Evolutionary conservation across 1,139 yeast species (phyloP), one percentile per base, ranked within the genome.

Genomic region (Candida sojae): DNA sequence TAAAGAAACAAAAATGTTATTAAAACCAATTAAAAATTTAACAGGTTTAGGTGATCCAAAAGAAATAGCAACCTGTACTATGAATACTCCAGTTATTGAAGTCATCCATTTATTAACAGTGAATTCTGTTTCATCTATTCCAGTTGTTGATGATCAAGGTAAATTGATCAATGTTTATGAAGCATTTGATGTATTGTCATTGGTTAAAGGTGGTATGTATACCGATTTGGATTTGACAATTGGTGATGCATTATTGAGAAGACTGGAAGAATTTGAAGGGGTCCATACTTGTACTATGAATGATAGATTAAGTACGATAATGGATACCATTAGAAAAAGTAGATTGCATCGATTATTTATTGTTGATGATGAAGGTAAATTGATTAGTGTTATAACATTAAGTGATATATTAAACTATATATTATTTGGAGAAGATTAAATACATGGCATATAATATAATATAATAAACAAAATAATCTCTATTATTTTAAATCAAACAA

Each of bases 181-280:
- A 69, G 96, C 97, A 0, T 96, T 91, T 39, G 99, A 95, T 67
- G 96, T 93, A 6, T 77, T 95, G 57, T 90, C 96, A 0, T 75
- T 95, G 59, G 92, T 93, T 50, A 93, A 92, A 66, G 97, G 97
- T 38, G 98, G 98, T 2, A 86, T 90, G 62, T 91, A 92, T 62
- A 89, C 92, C 37, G 99, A 93, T 66, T 74, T 93, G 55, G 88
- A 92, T 42, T 74, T 95, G 56, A 87, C 95, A 50, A 97, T 95
- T 8, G 99, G 99, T 3, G 98, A 93, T 65, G 99, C 99, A 0
- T 76, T 95, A 48, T 83, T 93, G 82, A 82, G 96, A 66, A 82
- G 99, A 62, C 86, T 96, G 7, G 97, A 92, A 58, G 98, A 93
- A 64, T 95, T 93, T 62, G 99, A 93, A 67, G 99, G 99, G 50